Evolutionary conservation across 2,329 filamentous ascomycete species (phyloP), one percentile per base, ranked within the genome.

Genomic region (Cladosporium sp.): DNA sequence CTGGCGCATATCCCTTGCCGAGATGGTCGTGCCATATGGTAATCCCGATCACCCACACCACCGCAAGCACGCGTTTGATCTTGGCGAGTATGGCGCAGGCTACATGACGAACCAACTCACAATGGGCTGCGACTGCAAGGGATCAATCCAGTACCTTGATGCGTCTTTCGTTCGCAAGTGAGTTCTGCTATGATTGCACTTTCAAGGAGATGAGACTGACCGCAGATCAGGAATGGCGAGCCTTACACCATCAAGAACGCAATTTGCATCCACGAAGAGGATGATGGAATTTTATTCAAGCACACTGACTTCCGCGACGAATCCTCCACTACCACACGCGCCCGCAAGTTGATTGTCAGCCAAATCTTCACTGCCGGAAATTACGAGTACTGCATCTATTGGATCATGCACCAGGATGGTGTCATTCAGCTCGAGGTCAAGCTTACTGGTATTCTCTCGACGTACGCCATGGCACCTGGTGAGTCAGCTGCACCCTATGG

Each of bases 281-380:
- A 96, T 64, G 83, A 84, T 1, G 91, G 91, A 8, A 92, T 96
- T 60, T 80, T 96, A 0, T 96, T 94, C 83, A 96, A 96, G 77
- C 64, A 67, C 51, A 90, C 85, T 15, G 91, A 96, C 74, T 96
- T 95, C 82, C 84, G 91, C 25, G 91, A 96, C 69, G 88, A 92
- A 45, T 92, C 88, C 0, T 83, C 86, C 50, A 89, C 92, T 5
- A 88, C 94, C 3, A 95, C 91, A 0, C 86, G 91, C 19, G 90
- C 87, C 1, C 84, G 90, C 56, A 94, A 92, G 71, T 82, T 96
- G 59, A 82, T 96, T 69, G 82, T 96, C 63, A 91, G 90, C 62
- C 91, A 96, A 65, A 88, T 95, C 69, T 95, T 96, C 76, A 96
- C 91, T 0, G 91, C 91, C 0, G 91, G 91, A 30, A 96, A 96